Base-by-base conservation (phyloP, 768 basidiomycete species). In the Fibroporia radiculosa region DNA sequence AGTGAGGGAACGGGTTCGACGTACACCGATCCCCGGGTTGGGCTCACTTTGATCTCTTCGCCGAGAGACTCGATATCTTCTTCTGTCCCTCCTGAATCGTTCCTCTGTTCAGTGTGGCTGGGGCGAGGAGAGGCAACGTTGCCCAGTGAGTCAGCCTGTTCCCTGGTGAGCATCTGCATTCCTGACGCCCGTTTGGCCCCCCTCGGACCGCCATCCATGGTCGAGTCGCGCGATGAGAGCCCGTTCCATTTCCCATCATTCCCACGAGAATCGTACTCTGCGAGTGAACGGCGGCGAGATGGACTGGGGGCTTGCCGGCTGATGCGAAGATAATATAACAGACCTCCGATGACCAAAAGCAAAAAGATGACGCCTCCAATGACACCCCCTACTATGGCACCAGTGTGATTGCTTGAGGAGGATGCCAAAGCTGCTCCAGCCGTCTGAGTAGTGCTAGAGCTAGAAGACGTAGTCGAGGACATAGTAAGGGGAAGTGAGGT, bases 331-430 rank as follows among this genome's bases (percentile, higher is more conserved):
- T 24, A 50, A 54, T 40, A 47, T 48, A 53, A 61, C 27, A 69
- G 49, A 27, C 59, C 65, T 27, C 67, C 45, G 48, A 66, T 63
- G 44, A 68, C 41, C 6, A 63, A 54, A 13, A 65, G 53, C 18
- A 71, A 49, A 4, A 77, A 43, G 12, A 60, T 70, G 2, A 68
- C 53, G 2, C 66, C 74, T 4, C 75, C 80, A 3, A 81, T 50
- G 16, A 74, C 68, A 20, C 72, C 71, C 1, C 80, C 82, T 4
- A 68, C 71, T 22, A 83, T 73, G 6, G 67, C 65, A 0, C 68
- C 72, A 1, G 62, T 59, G 29, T 71, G 29, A 19, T 18, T 28
- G 28, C 32, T 70, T 32, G 48, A 46, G 1, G 44, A 28, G 32
- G 48, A 46, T 2, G 42, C 27, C 6, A 47, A 44, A 34, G 33